Conservation (phyloP, 2,329 filamentous ascomycete species). For the Fusarium citri region DNA sequence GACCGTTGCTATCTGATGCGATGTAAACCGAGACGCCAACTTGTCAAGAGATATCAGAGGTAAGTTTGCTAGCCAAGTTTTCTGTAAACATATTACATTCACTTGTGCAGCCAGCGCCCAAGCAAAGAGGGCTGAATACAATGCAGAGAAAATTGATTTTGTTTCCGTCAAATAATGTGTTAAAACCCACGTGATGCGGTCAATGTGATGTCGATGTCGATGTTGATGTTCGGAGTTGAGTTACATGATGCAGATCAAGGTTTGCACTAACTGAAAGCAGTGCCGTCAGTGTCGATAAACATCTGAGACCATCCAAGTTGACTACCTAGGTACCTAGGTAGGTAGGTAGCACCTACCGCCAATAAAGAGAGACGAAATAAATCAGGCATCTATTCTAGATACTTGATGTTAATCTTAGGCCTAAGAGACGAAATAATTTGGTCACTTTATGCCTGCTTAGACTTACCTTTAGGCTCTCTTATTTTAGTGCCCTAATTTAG, state of each 20-base stretch:
- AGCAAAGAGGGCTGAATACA: neutral
- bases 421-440: neutral
- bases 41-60: neutral
- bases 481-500: neutral
- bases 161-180: neutral
- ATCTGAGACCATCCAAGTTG: neutral
- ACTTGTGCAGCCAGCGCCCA: neutral
- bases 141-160: neutral
- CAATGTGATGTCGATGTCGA: neutral
- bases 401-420: neutral
- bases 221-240: neutral
- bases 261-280: constrained; percentile 6
- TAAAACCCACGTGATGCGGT: neutral
- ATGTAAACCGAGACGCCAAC: neutral
- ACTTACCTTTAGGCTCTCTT: neutral
- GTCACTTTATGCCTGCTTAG: neutral
- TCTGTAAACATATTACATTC: neutral
- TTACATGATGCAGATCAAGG: neutral
- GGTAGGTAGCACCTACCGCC: neutral
- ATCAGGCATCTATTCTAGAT: neutral
- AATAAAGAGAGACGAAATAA: neutral
- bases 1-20: neutral
- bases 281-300: neutral
- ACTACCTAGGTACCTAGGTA: no score
- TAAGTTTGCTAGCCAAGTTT: neutral